phyloP scores from a whole-genome alignment of 345 rosid species.

The Durio zibethinus region DNA sequence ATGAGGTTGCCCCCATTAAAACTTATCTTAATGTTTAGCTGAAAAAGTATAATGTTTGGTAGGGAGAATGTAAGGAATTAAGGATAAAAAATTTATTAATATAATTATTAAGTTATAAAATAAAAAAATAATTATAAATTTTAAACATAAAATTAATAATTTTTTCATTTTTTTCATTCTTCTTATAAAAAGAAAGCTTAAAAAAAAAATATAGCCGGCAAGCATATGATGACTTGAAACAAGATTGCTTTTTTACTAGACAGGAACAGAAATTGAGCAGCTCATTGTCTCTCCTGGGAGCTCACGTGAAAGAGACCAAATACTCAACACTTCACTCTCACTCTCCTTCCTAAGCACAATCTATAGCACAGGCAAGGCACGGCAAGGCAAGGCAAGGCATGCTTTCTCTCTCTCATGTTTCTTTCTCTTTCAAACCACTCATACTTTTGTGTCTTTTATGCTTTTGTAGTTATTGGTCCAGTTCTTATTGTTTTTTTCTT shows the following conservation, averaged over 20 bases:
- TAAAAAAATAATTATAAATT: too few relatives aligned
- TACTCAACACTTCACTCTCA: constrained; percentile 12
- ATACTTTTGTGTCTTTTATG: constrained; percentile 30
- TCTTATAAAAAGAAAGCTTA: too few relatives aligned
- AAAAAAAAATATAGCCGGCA: background rate
- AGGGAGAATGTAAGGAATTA: too few relatives aligned
- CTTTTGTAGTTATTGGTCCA: constrained; percentile 30
- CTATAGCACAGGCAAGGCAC: constrained; percentile 16
- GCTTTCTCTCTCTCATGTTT: constrained; percentile 19
- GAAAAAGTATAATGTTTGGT: background rate
- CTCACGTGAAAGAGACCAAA: constrained; percentile 21
- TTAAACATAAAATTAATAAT: too few relatives aligned
- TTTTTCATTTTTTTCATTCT: too few relatives aligned
- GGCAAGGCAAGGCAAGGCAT: background rate
- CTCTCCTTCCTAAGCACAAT: constrained; percentile 13
- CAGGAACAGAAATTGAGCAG: constrained; percentile 38
- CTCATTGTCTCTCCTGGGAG: constrained; percentile 33
- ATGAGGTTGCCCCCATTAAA: background rate
- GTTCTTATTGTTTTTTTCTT: constrained; percentile 17
- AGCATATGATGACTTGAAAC: constrained; percentile 28
- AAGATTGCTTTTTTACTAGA: constrained; percentile 19
- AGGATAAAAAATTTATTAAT: too few relatives aligned
- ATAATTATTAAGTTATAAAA: too few relatives aligned
- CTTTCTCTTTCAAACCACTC: constrained; percentile 21
- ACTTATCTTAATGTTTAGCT: background rate